Evolutionary conservation across 2,329 filamentous ascomycete species (phyloP).

Genomic region (Penicillium psychrosexuale): DNA sequence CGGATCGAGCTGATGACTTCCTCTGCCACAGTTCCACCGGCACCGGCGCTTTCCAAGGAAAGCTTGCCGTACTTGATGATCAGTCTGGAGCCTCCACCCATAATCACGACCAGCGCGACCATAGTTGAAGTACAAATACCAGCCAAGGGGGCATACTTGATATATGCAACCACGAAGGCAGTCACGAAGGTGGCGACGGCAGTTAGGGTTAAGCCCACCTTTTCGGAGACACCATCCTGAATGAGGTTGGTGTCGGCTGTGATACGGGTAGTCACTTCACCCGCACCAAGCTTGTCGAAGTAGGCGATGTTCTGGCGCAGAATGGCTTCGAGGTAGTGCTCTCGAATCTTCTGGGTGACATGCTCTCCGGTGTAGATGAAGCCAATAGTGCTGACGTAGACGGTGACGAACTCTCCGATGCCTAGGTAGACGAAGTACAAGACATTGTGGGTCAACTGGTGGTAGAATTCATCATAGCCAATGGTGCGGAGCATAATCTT

Average conservation of each 20-base stretch:
- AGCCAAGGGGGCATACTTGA: constrained; percentile 90
- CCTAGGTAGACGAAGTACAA: constrained; percentile 84
- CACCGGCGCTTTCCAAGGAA: constrained; percentile 73
- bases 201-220: constrained; percentile 73
- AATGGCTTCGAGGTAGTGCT: constrained; percentile 79
- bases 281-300: constrained; percentile 88
- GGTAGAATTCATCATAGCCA: constrained; percentile 55
- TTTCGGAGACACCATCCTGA: constrained; percentile 90
- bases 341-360: constrained; percentile 72
- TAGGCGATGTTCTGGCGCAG: constrained; percentile 86
- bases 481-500: constrained; percentile 55
- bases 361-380: constrained; percentile 88
- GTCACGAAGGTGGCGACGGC: constrained; percentile 80
- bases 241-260: constrained; percentile 91
- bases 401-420: constrained; percentile 72
- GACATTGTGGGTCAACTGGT: constrained; percentile 61
- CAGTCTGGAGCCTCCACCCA: constrained; percentile 69
- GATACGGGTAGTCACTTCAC: constrained; percentile 91
- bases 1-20: constrained; percentile 92
- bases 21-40: constrained; percentile 83
- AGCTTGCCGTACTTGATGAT: constrained; percentile 79
- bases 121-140: constrained; percentile 82
- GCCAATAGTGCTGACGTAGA: constrained; percentile 77
- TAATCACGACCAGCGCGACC: constrained; percentile 71
- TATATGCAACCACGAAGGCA: constrained; percentile 84